Evolutionary conservation across 148 eudicot genomes (phyloP), one percentile per base, ranked within the genome.

Genomic region (Camellia lanceoleosa): DNA sequence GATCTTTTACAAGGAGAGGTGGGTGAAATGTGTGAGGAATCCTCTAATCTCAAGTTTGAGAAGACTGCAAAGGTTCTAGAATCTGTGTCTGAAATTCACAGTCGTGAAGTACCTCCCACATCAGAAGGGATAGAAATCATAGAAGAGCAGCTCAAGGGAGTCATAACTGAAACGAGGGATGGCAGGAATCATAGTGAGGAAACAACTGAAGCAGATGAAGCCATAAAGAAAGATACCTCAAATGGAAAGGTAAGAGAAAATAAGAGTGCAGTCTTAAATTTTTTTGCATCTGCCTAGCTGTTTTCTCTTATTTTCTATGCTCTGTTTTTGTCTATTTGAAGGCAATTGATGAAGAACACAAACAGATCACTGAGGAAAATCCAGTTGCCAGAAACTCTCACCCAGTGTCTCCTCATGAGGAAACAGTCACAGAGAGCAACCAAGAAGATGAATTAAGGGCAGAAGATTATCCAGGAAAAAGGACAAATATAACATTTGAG

Each of bases 241-340:
- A 59, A 19, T 19, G 75, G 83, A 72, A 62, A 81, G 86, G 86
- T 81, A 46, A 75, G 18, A 75, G 46, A 30, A 80, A 43, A 62
- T 16, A 74, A 70, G 73, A 54, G 5, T 63, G 5, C 38, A 18
- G 61, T 73, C 1, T 68, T 68, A 5, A 12, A 14, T 19, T 19
- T 46, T 43, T 76, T 12, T 46, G 38, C 54, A 49, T 70, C 61
- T 41, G 11, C 43, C 73, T 51, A 52, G 41, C 38, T 60, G 13
- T 60, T 55, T 55, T 61, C 23, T 12, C 51, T 19, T 58, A 13
- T 3, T 79, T 60, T 20, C 3, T 44, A 30, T 65, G 42, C 80
- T 3, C 15, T 73, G 42, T 76, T 15, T 30, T 73, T 76, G n/a
- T 11, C 15, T 52, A n/a, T 23, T 65, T 43, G 23, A n/a, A 47